Evolutionary conservation across 2,329 filamentous ascomycete genomes (phyloP), one percentile per base, ranked within the genome.

Genomic region (Tolypocladium ovalisporum): DNA sequence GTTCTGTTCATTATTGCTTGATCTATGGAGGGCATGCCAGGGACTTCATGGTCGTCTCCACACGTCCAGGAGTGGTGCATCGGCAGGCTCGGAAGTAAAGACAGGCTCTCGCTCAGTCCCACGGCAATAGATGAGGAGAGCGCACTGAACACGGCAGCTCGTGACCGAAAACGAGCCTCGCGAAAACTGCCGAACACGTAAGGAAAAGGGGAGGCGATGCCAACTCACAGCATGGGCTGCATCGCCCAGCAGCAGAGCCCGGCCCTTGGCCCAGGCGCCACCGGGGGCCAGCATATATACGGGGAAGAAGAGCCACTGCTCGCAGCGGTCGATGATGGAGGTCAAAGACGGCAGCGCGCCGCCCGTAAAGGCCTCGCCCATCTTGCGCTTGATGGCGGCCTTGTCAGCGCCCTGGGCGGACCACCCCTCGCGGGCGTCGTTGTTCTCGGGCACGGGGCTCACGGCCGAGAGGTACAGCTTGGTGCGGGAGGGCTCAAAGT

Each of bases 211-310:
- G n/a, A 2, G 1, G 39, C 39, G 24, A 40, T 8, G 27, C 35
- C 5, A 24, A 57, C 63, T 57, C 54, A 62, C 63, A 53, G 80
- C 79, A 66, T 84, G 81, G 0, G 79, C 80, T 2, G 80, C 80
- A 65, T 84, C 81, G 4, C 81, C 82, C 3, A 83, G 67, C 2
- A 85, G 67, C 5, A 84, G 71, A 51, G 64, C 64, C 12, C 65
- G 60, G 2, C 82, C 73, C 37, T 62, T 69, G 27, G 57, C 68
- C 71, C 71, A 74, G 17, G 57, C 56, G 1, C 68, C 67, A 5
- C 69, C 69, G 19, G 63, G 61, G 0, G 71, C 69, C 22, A 74
- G 63, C 56, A 67, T 66, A 56, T 68, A 71, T 24, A 73, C 63
- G 7, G 71, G 72, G 54, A 70, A 72, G 55, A 74, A 70, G 58